These are phyloP conservation scores for Spinellus fusiger DNA, from an alignment of 192 early-diverging fungal genomes.

Conservation along the genomic window DNA sequence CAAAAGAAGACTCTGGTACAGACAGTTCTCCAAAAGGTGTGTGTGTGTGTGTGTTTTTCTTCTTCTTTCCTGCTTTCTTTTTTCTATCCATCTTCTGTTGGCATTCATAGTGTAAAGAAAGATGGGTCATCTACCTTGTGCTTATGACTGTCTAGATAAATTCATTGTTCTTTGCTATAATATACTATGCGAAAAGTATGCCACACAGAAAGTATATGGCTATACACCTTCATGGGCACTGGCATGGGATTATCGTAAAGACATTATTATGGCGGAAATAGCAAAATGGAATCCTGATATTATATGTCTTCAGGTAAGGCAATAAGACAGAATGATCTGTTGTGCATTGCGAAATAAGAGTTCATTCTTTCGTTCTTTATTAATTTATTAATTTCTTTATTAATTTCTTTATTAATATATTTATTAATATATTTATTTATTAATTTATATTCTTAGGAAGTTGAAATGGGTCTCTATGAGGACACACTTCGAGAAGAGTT, in stretches of 20 bases:
- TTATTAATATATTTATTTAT: too few species aligned
- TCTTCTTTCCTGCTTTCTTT: conserved; percentile 2
- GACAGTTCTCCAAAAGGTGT: too few species aligned
- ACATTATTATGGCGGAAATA: conserved; percentile 82
- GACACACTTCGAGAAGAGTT: conserved; percentile 79
- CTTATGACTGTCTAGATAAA: conserved; percentile 51
- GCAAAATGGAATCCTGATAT: conserved; percentile 83
- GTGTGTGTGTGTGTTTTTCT: too few species aligned
- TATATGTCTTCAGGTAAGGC: conserved; percentile 92
- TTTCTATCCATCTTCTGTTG: background rate
- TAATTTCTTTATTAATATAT: too few species aligned
- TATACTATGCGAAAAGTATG: conserved; percentile 84
- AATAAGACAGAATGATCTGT: too few species aligned
- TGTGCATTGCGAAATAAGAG: too few species aligned
- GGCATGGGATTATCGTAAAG: conserved; percentile 89
- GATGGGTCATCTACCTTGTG: background rate
- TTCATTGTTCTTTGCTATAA: conserved; percentile 93
- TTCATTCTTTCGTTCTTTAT: too few species aligned
- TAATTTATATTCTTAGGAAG: too few species aligned
- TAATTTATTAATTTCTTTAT: too few species aligned
- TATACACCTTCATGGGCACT: conserved; percentile 96
- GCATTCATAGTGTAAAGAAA: too few species aligned
- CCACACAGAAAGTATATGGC: conserved; percentile 78
- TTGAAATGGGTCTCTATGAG: conserved; percentile 81
- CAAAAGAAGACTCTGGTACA: too few species aligned